Base-by-base conservation (phyloP, 2,329 filamentous ascomycete genomes). In the Trichoderma endophyticum region DNA sequence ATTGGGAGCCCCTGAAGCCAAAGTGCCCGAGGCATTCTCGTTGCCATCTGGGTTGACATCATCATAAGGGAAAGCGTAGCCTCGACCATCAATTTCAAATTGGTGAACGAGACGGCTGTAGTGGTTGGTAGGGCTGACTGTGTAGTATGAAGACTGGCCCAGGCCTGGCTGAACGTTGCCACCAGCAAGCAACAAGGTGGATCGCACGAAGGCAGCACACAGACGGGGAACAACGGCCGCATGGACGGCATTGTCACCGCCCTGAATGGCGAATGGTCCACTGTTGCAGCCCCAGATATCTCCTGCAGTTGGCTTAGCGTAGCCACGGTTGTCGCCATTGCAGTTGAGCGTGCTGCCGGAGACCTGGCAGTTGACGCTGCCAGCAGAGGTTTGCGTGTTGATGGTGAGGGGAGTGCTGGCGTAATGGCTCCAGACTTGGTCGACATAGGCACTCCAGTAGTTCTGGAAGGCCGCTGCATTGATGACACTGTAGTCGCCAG, bases 11-110 rank as follows among this genome's bases (percentile, higher is more conserved):
- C 75, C 76, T 4, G 79, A 79, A 0, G 76, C 60, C n/a, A 83
- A 76, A 8, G 76, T 71, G 0, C 81, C 82, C 2, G 82, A 82
- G 2, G 87, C 86, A 76, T 91, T 88, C 74, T 84, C 81, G 28
- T 85, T 84, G 24, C 84, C 87, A 72, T 84, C 82, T 0, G 89
- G 86, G 70, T 88, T 87, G 21, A 92, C 90, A 77, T 92, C 90
- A 76, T 92, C 90, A 75, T 91, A 92, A 0, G 90, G 85, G 77
- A 92, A 92, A 1, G 88, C 86, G 77, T 92, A 92, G 0, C 90
- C 90, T 62, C 83, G 81, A 2, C 86, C 85, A 77, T 91, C 89
- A 6, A 85, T 77, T 80, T 91, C 89, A 63, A 87, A 84, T 36
- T 84, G 79, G 79, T 92, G 90, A 2, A 92, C 84, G 51, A 92